phyloP scores from a whole-genome alignment of 208 protist genomes.

The Acanthamoeba castellanii region DNA sequence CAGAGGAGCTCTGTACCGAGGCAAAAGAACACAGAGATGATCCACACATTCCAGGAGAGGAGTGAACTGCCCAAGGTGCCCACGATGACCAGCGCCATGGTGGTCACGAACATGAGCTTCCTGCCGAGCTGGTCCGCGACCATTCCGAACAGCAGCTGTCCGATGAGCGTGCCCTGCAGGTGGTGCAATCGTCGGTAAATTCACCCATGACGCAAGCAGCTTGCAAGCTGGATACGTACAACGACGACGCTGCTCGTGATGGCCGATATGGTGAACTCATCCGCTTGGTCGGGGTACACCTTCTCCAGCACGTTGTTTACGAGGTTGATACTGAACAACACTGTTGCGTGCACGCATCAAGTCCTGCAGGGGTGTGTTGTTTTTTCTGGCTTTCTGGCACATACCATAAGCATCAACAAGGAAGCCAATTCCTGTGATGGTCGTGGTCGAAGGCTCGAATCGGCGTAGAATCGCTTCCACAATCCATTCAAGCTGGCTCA shows the following conservation, averaged over 20 bases:
- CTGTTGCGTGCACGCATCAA: not conserved
- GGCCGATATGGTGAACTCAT: constrained; percentile 34
- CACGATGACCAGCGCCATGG: constrained; percentile 69
- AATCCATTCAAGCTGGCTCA: not conserved
- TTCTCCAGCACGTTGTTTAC: constrained; percentile 39
- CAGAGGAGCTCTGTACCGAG: not conserved
- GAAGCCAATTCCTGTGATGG: constrained; percentile 29
- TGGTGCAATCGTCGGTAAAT: not conserved
- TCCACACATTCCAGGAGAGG: constrained; percentile 33
- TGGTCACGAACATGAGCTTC: constrained; percentile 76
- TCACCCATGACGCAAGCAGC: not conserved
- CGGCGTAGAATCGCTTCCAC: constrained; percentile 5
- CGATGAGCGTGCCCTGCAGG: constrained; percentile 77
- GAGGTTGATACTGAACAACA: constrained; percentile 46
- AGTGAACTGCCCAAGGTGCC: constrained; percentile 48
- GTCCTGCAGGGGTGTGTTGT: not conserved
- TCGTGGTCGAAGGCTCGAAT: constrained; percentile 44
- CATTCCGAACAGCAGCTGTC: constrained; percentile 85
- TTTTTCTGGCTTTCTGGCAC: too few relatives aligned
- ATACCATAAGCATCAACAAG: constrained; percentile 39
- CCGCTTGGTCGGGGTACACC: constrained; percentile 2
- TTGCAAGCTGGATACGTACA: not conserved
- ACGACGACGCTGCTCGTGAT: constrained; percentile 51
- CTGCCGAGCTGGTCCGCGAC: constrained; percentile 82
- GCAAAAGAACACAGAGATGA: constrained; percentile 52